Conservation (phyloP, 1,284 basidiomycete genomes). For the Cryptococcus deneoformans region DNA sequence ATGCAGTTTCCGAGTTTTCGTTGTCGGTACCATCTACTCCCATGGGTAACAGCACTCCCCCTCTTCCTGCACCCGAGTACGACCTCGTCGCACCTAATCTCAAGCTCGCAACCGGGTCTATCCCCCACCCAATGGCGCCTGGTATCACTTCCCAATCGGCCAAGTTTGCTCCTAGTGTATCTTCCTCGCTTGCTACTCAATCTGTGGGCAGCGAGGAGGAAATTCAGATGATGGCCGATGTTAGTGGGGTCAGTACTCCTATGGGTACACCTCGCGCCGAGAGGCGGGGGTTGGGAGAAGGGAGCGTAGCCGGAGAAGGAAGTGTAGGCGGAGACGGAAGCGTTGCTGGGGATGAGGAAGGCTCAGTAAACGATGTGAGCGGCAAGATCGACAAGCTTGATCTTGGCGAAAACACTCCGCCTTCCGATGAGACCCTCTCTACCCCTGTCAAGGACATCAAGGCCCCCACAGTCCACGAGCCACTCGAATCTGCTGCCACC, state of each 20-base stretch:
- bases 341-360: constrained; percentile 8
- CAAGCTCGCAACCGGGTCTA: constrained; percentile 22
- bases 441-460: constrained; percentile 3
- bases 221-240: constrained; percentile 35
- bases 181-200: constrained; percentile 31
- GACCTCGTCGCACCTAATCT: constrained; percentile 40
- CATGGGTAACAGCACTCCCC: constrained; percentile 15
- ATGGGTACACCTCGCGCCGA: constrained; percentile 41
- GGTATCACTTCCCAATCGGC: constrained; percentile 14
- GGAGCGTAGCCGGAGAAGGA: constrained; percentile 21
- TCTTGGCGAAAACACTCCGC: constrained; percentile 2
- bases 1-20: constrained; percentile 30
- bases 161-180: constrained; percentile 18
- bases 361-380: constrained; percentile 12
- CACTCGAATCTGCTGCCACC: neutral
- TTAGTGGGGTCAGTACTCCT: constrained; percentile 43
- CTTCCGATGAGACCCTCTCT: constrained; percentile 2
- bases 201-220: constrained; percentile 28
- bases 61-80: constrained; percentile 21
- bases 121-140: constrained; percentile 13
- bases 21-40: constrained; percentile 40
- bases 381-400: constrained; percentile 9
- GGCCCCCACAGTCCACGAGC: neutral
- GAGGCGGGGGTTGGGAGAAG: constrained; percentile 28
- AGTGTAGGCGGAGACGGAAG: constrained; percentile 22